Base-by-base conservation (phyloP, 495 filamentous ascomycete genomes). In the Hypoxylon crocopeplum region DNA sequence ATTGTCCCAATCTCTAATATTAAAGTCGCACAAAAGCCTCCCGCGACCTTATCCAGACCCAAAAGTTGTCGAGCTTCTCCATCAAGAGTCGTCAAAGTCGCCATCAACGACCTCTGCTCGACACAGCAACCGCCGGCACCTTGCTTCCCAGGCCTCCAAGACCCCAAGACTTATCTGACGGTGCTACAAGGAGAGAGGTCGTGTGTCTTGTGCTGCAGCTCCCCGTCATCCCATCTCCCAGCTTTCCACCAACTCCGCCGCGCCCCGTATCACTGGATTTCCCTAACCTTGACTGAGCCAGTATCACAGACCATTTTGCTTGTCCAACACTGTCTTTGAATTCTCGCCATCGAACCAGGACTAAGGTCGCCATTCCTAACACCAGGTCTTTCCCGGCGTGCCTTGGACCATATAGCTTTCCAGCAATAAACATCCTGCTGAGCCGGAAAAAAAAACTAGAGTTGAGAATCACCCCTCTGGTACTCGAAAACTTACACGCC, bases 1-100 rank as follows among this genome's bases (percentile, higher is more conserved):
- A 64, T 62, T 66, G 60, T 66, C 59, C 67, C 61, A 61, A 67
- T 65, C 67, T 69, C 56, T 66, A 68, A 66, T 69, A 68, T 72
- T 74, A 71, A 75, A 79, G 77, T 79, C 73, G 77, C 78, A 80
- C 78, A 78, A 80, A 78, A 80, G 74, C 69, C 75, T 72, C 67
- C 68, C 59, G 63, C 67, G 72, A 73, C 74, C 57, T 64, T 75
- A 75, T 73, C 73, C 72, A 72, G 69, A 76, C 67, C 68, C 69
- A 77, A 74, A 74, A 74, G 67, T 70, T 66, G 59, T 70, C 60
- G 64, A 78, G 73, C 56, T 70, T 59, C 56, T 66, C 61, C 61
- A 70, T 62, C 68, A 59, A 61, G 56, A 68, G 48, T 68, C 62
- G 61, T 66, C 57, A 58, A n/a, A 59, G 54, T 52, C 39, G 68